These are phyloP conservation scores for Candida glucosophila DNA, from an alignment of 1,139 yeast genomes.

Conservation along the genomic window DNA sequence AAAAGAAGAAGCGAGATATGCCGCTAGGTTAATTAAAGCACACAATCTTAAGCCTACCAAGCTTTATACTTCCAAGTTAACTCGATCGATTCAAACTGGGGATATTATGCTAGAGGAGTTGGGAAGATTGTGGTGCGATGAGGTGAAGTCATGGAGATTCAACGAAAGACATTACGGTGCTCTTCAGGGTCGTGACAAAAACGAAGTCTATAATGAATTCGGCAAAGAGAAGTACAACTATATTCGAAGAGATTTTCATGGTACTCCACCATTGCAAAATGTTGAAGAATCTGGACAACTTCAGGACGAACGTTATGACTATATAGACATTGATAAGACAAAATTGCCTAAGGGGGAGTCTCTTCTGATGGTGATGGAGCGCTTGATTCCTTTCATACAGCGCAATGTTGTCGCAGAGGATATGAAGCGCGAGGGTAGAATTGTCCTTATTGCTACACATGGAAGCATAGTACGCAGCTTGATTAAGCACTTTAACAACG, in stretches of 20 bases:
- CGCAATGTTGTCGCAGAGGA: constrained; percentile 29
- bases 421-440: constrained; percentile 26
- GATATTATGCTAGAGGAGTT: constrained; percentile 45
- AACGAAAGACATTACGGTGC: constrained; percentile 77
- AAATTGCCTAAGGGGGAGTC: constrained; percentile 60
- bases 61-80: constrained; percentile 57
- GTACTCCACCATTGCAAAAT: constrained; percentile 50
- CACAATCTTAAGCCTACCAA: constrained; percentile 39
- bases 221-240: constrained; percentile 59
- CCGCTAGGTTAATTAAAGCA: constrained; percentile 44
- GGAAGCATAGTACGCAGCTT: constrained; percentile 70
- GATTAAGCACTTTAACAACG: constrained; percentile 46
- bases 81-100: constrained; percentile 61
- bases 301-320: constrained; percentile 39
- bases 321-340: constrained; percentile 11
- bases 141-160: constrained; percentile 55
- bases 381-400: constrained; percentile 50
- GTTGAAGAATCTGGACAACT: constrained; percentile 16
- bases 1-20: constrained; percentile 48
- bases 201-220: constrained; percentile 41
- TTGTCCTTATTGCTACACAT: constrained; percentile 61
- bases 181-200: constrained; percentile 63
- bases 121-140: constrained; percentile 38
- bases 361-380: constrained; percentile 52
- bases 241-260: constrained; percentile 59